A percentile compares a stretch with the other conserved stretches of the same genome.
These are phyloP conservation scores for Fraxinus albicans DNA, from an alignment of 305 asterid genomes.

Conservation along the genomic window DNA sequence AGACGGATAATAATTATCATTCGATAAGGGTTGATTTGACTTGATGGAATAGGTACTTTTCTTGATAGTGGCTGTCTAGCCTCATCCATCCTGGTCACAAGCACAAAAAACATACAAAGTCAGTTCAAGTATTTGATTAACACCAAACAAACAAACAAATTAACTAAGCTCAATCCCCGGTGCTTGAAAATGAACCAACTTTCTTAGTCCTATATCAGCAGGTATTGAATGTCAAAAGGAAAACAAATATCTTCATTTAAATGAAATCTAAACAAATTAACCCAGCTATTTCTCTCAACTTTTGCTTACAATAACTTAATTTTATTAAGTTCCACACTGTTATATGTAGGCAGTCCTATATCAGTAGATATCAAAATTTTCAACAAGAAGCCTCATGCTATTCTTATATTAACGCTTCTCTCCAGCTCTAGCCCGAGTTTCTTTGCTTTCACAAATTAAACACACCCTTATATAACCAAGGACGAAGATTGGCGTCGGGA, in stretches of 20 bases:
- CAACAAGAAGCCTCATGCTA: not conserved
- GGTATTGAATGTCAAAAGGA: not conserved
- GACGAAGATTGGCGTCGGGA: not conserved
- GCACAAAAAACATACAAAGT: not conserved
- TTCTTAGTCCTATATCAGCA: not conserved
- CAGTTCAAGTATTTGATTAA: not conserved
- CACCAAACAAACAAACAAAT: not conserved
- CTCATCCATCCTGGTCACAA: constrained; percentile 32
- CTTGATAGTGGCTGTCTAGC: constrained; percentile 38
- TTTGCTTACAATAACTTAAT: not conserved
- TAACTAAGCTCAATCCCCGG: not conserved
- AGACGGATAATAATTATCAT: constrained; percentile 37
- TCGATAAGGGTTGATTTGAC: constrained; percentile 35
- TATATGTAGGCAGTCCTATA: not conserved
- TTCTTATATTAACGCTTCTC: not conserved
- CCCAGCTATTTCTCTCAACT: not conserved
- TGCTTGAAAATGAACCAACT: not conserved
- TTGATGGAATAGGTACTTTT: constrained; percentile 34
- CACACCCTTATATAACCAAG: not conserved
- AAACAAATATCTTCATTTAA: not conserved
- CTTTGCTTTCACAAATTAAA: not conserved
- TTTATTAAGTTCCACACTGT: not conserved
- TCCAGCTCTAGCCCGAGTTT: not conserved
- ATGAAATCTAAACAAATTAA: not conserved
- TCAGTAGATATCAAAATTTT: not conserved